phyloP scores from a whole-genome alignment of 2,329 filamentous ascomycete species.

The Emergomyces orientalis region DNA sequence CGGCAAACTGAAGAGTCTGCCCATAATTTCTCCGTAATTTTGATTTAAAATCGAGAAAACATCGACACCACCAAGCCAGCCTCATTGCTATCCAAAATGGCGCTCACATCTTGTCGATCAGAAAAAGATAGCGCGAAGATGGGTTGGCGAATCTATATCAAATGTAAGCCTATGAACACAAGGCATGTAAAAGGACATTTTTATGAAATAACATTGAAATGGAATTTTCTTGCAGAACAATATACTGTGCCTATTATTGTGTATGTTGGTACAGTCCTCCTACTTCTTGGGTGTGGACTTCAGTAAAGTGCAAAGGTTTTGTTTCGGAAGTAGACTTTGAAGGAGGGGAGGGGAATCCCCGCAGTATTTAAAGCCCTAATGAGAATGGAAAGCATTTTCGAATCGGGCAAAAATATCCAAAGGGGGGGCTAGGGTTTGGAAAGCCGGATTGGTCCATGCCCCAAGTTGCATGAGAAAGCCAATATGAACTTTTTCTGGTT shows the following conservation, averaged over 20 bases:
- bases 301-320: not conserved
- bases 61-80: slow-evolving; percentile 6
- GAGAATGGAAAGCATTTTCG: not conserved
- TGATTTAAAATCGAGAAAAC: not conserved
- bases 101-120: not conserved
- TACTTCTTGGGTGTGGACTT: not conserved
- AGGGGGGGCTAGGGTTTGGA: not conserved
- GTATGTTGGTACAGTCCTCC: not conserved
- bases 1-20: not conserved
- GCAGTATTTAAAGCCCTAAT: not conserved
- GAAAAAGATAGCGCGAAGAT: not conserved
- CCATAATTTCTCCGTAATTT: not conserved
- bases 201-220: not conserved
- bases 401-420: slow-evolving; percentile 3
- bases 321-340: not conserved
- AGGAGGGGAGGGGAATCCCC: not conserved
- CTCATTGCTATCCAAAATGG: slow-evolving; percentile 1
- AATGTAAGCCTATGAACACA: not conserved
- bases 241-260: not conserved
- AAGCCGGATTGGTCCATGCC: not conserved
- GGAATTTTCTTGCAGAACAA: not conserved
- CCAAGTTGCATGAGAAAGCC: not conserved
- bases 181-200: not conserved
- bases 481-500: not conserved
- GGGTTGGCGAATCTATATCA: slow-evolving; percentile 2